phyloP scores from a whole-genome alignment of 2,329 filamentous ascomycete species.

The Trichoderma brevicompactum region DNA sequence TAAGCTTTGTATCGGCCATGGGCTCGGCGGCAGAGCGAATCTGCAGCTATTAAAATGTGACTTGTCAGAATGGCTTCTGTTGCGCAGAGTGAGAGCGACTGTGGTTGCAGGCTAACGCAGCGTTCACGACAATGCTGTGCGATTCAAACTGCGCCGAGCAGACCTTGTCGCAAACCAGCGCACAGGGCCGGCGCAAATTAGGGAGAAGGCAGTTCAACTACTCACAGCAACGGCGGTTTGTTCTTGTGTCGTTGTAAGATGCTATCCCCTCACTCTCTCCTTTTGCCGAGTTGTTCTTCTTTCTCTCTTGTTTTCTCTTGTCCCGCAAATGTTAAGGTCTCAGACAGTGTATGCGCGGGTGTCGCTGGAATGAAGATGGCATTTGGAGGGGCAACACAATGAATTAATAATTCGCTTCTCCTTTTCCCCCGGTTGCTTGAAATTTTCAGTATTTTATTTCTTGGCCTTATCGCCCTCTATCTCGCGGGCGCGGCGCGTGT shows the following conservation, averaged over 20 bases:
- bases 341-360: constrained; percentile 25
- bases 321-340: constrained; percentile 28
- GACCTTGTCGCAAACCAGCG: constrained; percentile 9
- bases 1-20: constrained; percentile 61
- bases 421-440: neutral
- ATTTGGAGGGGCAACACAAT: constrained; percentile 27
- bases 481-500: constrained; percentile 5
- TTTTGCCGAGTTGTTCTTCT: neutral
- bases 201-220: neutral
- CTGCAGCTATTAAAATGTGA: constrained; percentile 8
- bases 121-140: neutral
- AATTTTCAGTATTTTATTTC: neutral
- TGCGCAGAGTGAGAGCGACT: neutral
- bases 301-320: neutral
- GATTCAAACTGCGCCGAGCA: neutral
- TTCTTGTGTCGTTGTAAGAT: neutral
- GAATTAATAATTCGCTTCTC: constrained; percentile 7
- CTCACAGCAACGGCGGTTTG: constrained; percentile 15
- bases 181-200: neutral
- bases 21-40: constrained; percentile 20
- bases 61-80: neutral
- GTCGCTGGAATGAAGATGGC: constrained; percentile 24
- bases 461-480: neutral
- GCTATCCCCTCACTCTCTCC: neutral
- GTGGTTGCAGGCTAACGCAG: no score